Evolutionary conservation across 2,329 filamentous ascomycete genomes (phyloP).

Genomic region (Xylariales sp.): DNA sequence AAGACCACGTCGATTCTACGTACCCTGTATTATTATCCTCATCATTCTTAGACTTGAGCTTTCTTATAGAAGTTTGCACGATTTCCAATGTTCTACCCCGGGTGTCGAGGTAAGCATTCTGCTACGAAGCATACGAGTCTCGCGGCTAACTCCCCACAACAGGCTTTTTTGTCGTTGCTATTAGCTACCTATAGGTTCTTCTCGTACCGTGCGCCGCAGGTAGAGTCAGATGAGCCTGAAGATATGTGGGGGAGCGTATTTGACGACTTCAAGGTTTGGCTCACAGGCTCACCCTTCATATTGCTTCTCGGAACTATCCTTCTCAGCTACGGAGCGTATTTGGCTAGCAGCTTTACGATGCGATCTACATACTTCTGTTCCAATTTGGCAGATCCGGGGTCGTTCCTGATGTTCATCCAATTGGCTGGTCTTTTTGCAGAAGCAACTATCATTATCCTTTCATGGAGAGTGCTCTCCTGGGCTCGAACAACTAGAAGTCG

Average conservation of each 20-base stretch:
- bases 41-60: slow-evolving; percentile 62
- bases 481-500: slow-evolving; percentile 60
- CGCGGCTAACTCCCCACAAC: slow-evolving; percentile 7
- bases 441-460: slow-evolving; percentile 57
- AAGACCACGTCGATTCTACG: slow-evolving; percentile 60
- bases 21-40: slow-evolving; percentile 57
- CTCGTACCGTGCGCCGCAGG: slow-evolving; percentile 50
- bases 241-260: slow-evolving; percentile 57
- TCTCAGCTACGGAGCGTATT: slow-evolving; percentile 58
- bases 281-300: slow-evolving; percentile 56
- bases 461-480: slow-evolving; percentile 65
- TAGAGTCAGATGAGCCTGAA: slow-evolving; percentile 59
- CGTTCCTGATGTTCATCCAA: slow-evolving; percentile 56
- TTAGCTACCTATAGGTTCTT: slow-evolving; percentile 60
- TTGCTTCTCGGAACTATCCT: slow-evolving; percentile 53
- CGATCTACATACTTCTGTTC: slow-evolving; percentile 66
- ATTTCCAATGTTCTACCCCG: slow-evolving; percentile 62
- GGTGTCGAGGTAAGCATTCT: slow-evolving; percentile 59
- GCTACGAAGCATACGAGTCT: background rate
- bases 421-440: slow-evolving; percentile 60
- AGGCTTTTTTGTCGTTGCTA: slow-evolving; percentile 61
- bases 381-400: slow-evolving; percentile 53
- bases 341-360: slow-evolving; percentile 53
- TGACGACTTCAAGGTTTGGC: slow-evolving; percentile 62
- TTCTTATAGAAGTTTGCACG: slow-evolving; percentile 58